Base-by-base conservation (phyloP, 345 rosid species). In the Hibiscus mutabilis region DNA sequence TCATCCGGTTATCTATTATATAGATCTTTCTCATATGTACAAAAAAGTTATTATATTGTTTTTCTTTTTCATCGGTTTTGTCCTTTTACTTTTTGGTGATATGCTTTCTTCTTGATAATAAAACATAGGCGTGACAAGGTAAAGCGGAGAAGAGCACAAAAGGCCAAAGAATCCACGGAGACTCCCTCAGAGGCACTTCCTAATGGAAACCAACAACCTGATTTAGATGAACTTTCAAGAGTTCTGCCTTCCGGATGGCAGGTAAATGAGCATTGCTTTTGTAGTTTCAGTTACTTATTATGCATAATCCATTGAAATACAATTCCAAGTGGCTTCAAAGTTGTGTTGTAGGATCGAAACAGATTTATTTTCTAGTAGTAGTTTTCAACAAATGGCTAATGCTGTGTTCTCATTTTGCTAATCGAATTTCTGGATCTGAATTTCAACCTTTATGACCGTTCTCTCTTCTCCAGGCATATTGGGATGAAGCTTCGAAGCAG, bases 171-270 rank as follows among this genome's bases (percentile, higher is more conserved):
- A 80, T 78, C 86, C 8, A 77, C 73, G n/a, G 19, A 47, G 61
- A 51, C 66, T 57, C 47, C 76, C 51, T 42, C 74, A 0, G 84
- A 85, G 73, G 73, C 44, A 37, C 72, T 51, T n/a, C 37, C 37
- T 2, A 79, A 66, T 64, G 82, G 71, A 74, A 84, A 74, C 33
- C 80, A 72, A 73, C 75, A 82, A 73, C 87, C 93, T 61, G 86
- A 85, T 81, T 75, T 89, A 37, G 79, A 73, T 25, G 83, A 90
- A 75, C 78, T 86, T 73, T 82, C 89, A 0, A 80, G 69, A 69
- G 73, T 66, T 68, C 93, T 95, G 31, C 97, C 94, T 1, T 80
- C 89, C 7, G 96, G 97, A 31, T 95, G 99, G 98, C 93, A 89
- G 96, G 98, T 64, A 42, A 40, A 12, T 79, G 66, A 29, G 52